Evolutionary conservation across 2,329 filamentous ascomycete genomes (phyloP).

Genomic region (Thyridium curvatum): DNA sequence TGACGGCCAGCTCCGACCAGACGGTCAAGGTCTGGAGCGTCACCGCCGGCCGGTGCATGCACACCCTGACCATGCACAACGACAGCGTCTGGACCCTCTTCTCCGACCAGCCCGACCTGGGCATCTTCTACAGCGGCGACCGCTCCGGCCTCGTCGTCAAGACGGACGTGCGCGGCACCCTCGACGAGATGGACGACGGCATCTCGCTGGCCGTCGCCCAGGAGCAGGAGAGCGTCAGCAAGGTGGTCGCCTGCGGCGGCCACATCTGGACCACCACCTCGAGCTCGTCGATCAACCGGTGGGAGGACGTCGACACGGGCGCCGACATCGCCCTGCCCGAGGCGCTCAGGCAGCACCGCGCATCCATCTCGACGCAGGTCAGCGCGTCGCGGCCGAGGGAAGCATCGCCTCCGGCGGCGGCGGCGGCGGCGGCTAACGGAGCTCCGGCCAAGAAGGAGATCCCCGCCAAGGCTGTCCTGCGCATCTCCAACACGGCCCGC

Average conservation of each 20-base stretch:
- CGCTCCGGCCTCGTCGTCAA: conserved; percentile 91
- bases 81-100: conserved; percentile 96
- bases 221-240: conserved; percentile 77
- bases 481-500: conserved; percentile 76
- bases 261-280: conserved; percentile 88
- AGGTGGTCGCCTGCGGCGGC: conserved; percentile 61
- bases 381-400: conserved; percentile 26
- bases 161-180: conserved; percentile 75
- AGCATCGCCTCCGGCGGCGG: conserved; percentile 18
- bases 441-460: conserved; percentile 50
- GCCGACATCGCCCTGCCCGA: conserved; percentile 62
- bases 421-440: conserved; percentile 23
- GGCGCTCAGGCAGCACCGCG: conserved; percentile 40
- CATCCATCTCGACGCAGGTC: conserved; percentile 36
- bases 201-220: conserved; percentile 86
- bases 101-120: conserved; percentile 78
- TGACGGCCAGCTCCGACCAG: conserved; percentile 93
- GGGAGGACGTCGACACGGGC: conserved; percentile 78
- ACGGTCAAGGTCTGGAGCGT: conserved; percentile 98
- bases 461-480: conserved; percentile 68
- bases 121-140: conserved; percentile 92
- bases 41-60: conserved; percentile 90
- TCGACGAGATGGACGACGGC: conserved; percentile 76
- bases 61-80: conserved; percentile 98
- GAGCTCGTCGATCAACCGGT: conserved; percentile 86